Base-by-base conservation (phyloP, 768 basidiomycete genomes). In the Termitomyces sp. region DNA sequence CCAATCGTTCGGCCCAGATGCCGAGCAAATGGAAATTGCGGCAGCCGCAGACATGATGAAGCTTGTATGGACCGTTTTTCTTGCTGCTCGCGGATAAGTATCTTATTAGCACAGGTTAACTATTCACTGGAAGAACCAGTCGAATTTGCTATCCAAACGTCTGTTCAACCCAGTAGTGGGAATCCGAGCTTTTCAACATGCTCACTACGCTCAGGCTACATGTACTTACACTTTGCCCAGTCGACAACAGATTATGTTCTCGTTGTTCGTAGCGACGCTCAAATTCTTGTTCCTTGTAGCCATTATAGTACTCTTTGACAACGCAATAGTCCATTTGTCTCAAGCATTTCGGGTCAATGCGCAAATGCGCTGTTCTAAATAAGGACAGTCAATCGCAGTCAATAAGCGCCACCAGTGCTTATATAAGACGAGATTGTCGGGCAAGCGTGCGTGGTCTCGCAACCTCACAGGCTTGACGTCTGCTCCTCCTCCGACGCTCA, bases 371-470 rank as follows among this genome's bases (percentile, higher is more conserved):
- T 22, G 36, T 38, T 36, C 32, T 24, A 46, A 46, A 46, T 18
- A 38, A 28, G 45, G 33, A 38, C 33, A 22, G 46, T 54, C 36
- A 22, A 38, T 53, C 22, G 16, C 20, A 61, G 54, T 50, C 61
- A 65, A 65, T 71, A 68, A 68, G 70, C 75, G 75, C 75, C 75
- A 78, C 75, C 67, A 33, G 38, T 71, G 77, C 77, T 80, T 80
- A 80, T 76, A 74, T 80, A 80, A 80, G 76, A 66, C 65, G 60
- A 64, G 66, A 70, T 71, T 70, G 74, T 73, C 68, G 71, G 69
- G 74, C 74, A 71, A 69, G 70, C 69, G 71, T 70, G 69, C 66
- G 62, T 63, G 68, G 68, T 67, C 70, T 70, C 68, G 67, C 70
- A 68, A 70, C 62, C 54, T 70, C 65, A 67, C 69, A 69, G 71